phyloP scores from a whole-genome alignment of 1,284 basidiomycete genomes.

The Moniliophthora roreri region DNA sequence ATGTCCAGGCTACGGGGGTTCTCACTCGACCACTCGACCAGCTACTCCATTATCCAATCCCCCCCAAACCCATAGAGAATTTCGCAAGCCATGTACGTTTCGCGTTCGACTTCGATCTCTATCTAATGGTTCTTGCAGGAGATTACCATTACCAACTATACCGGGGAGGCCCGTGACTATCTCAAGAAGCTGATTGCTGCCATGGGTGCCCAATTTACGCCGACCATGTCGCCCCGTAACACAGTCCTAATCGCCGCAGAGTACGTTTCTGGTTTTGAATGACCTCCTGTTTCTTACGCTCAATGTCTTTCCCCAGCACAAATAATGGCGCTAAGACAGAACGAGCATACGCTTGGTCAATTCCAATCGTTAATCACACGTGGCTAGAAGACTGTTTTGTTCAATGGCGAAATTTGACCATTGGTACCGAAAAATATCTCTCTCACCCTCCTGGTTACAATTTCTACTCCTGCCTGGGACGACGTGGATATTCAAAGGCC shows the following conservation, averaged over 20 bases:
- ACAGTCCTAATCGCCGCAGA: conserved; percentile 83
- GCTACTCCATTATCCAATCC: conserved; percentile 53
- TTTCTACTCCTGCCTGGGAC: conserved; percentile 59
- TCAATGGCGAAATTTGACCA: conserved; percentile 69
- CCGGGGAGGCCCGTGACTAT: conserved; percentile 81
- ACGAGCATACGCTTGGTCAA: conserved; percentile 77
- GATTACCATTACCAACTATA: conserved; percentile 88
- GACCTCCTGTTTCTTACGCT: not conserved
- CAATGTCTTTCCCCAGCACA: conserved; percentile 40
- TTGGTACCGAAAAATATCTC: conserved; percentile 64
- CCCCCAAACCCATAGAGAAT: conserved; percentile 41
- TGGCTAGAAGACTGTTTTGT: conserved; percentile 90
- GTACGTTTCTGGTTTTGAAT: conserved; percentile 39
- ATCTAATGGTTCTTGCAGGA: conserved; percentile 36
- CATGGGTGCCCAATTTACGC: conserved; percentile 80
- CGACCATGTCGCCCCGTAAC: conserved; percentile 74
- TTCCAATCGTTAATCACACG: conserved; percentile 84
- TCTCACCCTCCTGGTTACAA: conserved; percentile 66
- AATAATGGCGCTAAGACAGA: conserved; percentile 66
- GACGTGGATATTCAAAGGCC: conserved; percentile 43
- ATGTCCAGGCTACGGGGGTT: conserved; percentile 64
- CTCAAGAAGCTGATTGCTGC: conserved; percentile 77
- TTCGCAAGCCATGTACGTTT: conserved; percentile 43
- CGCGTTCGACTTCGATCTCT: not conserved
- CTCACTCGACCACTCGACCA: conserved; percentile 69